A percentile compares a stretch with the other conserved stretches of the same genome.
Evolutionary conservation across 768 basidiomycete genomes (phyloP).

Genomic region (Tulasnella sp.): DNA sequence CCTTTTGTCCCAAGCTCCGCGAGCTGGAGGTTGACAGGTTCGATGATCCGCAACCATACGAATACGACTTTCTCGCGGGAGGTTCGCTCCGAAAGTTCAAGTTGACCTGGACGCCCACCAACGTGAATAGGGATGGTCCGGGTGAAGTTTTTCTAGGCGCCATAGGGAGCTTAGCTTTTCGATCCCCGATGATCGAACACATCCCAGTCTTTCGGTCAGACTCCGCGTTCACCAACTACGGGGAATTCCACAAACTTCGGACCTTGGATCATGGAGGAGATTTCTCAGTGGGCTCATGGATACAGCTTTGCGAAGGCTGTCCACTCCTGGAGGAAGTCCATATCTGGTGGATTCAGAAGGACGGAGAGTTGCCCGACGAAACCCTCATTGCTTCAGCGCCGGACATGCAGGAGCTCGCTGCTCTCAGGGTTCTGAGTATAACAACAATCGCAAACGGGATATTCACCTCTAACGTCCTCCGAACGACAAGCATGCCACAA

Average conservation of each 20-base stretch:
- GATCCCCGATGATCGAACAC: not conserved
- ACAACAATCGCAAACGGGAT: not conserved
- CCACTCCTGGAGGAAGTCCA: not conserved
- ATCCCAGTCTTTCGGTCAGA: not conserved
- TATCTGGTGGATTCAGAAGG: not conserved
- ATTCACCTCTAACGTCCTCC: not conserved
- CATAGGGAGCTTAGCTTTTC: not conserved
- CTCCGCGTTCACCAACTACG: not conserved
- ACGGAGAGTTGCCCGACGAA: not conserved
- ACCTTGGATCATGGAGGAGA: not conserved
- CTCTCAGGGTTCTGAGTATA: not conserved
- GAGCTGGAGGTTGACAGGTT: not conserved
- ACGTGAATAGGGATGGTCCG: accelerated
- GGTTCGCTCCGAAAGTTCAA: not conserved
- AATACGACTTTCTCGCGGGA: not conserved
- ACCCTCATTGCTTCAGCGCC: not conserved
- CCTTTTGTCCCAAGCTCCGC: not conserved
- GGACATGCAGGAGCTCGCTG: not conserved
- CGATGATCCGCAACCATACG: not conserved
- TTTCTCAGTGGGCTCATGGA: not conserved
- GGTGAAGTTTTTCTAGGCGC: not conserved
- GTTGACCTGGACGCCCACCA: not conserved
- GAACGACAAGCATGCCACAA: not conserved
- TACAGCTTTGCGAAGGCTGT: not conserved
- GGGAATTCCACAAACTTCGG: not conserved